A percentile compares a stretch with the other conserved stretches of the same genome.
Conservation (phyloP, 2,329 filamentous ascomycete species). For the Cryphonectria carpinicola region DNA sequence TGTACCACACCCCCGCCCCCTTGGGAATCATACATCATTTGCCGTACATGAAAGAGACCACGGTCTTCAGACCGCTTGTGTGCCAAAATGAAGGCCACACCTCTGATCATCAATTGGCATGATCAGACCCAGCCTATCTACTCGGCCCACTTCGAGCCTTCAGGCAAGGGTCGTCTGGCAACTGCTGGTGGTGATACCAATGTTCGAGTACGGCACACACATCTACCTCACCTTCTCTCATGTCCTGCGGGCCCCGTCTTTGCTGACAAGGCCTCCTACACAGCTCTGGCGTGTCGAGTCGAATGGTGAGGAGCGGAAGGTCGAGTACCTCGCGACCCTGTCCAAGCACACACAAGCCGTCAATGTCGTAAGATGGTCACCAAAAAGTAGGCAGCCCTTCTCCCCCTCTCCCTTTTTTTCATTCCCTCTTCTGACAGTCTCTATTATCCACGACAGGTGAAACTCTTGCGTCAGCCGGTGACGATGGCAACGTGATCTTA, state of each 20-base stretch:
- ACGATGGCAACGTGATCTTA: slow-evolving; percentile 94
- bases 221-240: not conserved
- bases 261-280: slow-evolving; percentile 10
- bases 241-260: not conserved
- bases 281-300: slow-evolving; percentile 90
- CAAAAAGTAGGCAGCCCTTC: slow-evolving; percentile 68
- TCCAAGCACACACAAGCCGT: slow-evolving; percentile 95
- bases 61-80: slow-evolving; percentile 27
- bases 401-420: no score
- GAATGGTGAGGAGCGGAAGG: slow-evolving; percentile 82
- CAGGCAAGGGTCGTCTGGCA: slow-evolving; percentile 87
- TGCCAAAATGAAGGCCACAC: slow-evolving; percentile 86
- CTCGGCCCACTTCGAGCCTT: slow-evolving; percentile 93
- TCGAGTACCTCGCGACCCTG: slow-evolving; percentile 89
- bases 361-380: slow-evolving; percentile 96
- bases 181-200: slow-evolving; percentile 97
- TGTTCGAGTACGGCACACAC: slow-evolving; percentile 69
- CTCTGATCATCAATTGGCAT: slow-evolving; percentile 98
- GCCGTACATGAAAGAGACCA: slow-evolving; percentile 12
- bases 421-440: slow-evolving; percentile 19
- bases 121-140: slow-evolving; percentile 97
- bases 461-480: slow-evolving; percentile 89
- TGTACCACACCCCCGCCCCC: not conserved
- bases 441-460: slow-evolving; percentile 65
- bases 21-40: not conserved